phyloP scores from a whole-genome alignment of 1,284 basidiomycete species.

The Trametes sp. region DNA sequence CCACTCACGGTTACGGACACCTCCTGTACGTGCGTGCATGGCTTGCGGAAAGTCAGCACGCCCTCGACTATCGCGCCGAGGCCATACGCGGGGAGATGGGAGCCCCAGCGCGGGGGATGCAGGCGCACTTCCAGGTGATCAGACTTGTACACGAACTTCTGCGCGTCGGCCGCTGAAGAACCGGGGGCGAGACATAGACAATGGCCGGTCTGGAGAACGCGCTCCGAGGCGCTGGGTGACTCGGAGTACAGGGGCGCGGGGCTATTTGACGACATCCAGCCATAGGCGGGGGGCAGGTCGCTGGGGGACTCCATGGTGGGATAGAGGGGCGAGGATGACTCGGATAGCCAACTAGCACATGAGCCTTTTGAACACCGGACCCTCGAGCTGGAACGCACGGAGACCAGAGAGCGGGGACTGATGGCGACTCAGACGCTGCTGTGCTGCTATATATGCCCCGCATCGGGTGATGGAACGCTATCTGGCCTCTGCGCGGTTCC shows the following conservation, averaged over 20 bases:
- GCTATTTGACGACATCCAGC: slow-evolving; percentile 18
- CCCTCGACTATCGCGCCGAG: slow-evolving; percentile 50
- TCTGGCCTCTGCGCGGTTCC: slow-evolving; percentile 2
- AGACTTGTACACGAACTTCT: slow-evolving; percentile 48
- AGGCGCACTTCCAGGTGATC: slow-evolving; percentile 51
- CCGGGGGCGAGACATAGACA: slow-evolving; percentile 22
- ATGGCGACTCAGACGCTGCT: slow-evolving; percentile 11
- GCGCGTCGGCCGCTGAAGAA: slow-evolving; percentile 31
- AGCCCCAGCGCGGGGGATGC: slow-evolving; percentile 50
- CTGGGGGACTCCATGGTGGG: slow-evolving; percentile 11
- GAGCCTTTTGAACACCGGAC: slow-evolving; percentile 5
- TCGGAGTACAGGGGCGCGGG: slow-evolving; percentile 39
- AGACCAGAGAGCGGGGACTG: slow-evolving; percentile 10
- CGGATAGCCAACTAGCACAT: slow-evolving; percentile 6
- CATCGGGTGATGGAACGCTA: slow-evolving; percentile 20
- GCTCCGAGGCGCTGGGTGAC: slow-evolving; percentile 31
- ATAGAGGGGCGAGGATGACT: neutral
- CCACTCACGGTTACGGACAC: slow-evolving; percentile 47
- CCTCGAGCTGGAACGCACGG: slow-evolving; percentile 13
- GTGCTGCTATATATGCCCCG: slow-evolving; percentile 17
- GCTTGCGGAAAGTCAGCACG: slow-evolving; percentile 45
- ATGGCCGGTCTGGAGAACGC: slow-evolving; percentile 34
- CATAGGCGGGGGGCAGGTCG: slow-evolving; percentile 30
- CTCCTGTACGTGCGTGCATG: slow-evolving; percentile 45
- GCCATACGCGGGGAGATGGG: slow-evolving; percentile 51